Percentiles rank a stretch among this genome's conserved stretches.
Evolutionary conservation across 306 rosid genomes (phyloP).

Genomic region (Glycine tomentella): DNA sequence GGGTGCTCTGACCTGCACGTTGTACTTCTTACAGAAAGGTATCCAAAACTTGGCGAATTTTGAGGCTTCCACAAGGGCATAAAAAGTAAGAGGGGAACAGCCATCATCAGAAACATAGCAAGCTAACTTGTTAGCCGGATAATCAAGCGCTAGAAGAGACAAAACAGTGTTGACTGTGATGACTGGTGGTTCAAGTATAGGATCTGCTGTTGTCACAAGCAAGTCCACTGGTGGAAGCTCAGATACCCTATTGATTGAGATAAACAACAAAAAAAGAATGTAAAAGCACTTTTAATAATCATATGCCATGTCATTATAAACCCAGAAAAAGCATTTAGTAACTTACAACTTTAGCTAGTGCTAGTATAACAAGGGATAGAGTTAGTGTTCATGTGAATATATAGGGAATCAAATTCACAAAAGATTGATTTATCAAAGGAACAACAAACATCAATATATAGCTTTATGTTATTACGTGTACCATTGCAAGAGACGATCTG

Average conservation of each 20-base stretch:
- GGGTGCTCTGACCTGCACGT: constrained; percentile 66
- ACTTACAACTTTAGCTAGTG: no score
- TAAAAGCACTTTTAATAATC: not conserved
- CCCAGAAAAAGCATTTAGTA: no score
- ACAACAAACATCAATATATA: no score
- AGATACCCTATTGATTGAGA: constrained; percentile 38
- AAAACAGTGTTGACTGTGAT: constrained; percentile 69
- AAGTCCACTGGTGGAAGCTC: constrained; percentile 71
- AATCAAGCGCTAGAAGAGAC: constrained; percentile 72
- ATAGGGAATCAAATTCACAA: no score
- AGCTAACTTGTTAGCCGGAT: constrained; percentile 69
- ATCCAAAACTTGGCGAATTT: constrained; percentile 69
- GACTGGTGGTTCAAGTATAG: constrained; percentile 66
- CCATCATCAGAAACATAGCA: constrained; percentile 87
- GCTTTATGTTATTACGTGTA: not conserved
- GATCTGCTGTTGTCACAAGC: constrained; percentile 78
- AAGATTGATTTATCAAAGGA: no score
- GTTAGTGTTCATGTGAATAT: no score
- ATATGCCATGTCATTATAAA: not conserved
- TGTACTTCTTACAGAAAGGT: constrained; percentile 68
- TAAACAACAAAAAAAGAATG: no score
- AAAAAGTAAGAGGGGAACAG: constrained; percentile 60
- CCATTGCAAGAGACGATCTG: constrained; percentile 54
- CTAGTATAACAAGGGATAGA: no score
- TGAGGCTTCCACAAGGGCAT: constrained; percentile 64